phyloP scores from a whole-genome alignment of 129 eudicot genomes.

The Chrysanthemum makinoi region DNA sequence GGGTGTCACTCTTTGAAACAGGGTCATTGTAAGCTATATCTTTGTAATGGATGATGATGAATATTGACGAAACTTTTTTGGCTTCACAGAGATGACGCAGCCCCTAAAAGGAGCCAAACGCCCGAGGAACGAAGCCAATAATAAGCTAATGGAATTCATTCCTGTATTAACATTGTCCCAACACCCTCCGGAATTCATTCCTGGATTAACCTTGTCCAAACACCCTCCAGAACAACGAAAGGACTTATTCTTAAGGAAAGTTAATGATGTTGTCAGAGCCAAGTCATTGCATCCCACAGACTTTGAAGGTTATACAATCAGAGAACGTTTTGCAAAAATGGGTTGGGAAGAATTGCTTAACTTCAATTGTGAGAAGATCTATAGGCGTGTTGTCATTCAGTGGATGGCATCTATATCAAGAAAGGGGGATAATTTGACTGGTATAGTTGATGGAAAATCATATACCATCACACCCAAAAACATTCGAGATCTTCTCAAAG shows the following conservation, averaged over 20 bases:
- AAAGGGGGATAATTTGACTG: slow-evolving; percentile 10
- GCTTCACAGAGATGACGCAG: too few relatives aligned
- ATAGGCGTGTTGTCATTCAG: slow-evolving; percentile 4
- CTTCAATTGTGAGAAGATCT: slow-evolving; percentile 3
- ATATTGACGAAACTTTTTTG: too few relatives aligned
- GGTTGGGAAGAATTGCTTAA: slow-evolving; percentile 18
- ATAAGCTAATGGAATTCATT: neutral
- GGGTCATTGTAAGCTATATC: neutral
- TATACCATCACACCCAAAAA: slow-evolving; percentile 3
- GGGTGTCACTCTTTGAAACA: neutral
- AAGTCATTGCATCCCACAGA: slow-evolving; percentile 8
- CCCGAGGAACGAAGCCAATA: too few relatives aligned
- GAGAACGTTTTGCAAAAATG: slow-evolving; percentile 13
- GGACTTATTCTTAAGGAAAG: neutral
- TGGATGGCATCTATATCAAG: neutral
- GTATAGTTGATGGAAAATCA: slow-evolving; percentile 5
- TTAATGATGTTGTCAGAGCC: neutral
- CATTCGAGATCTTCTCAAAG: slow-evolving; percentile 4
- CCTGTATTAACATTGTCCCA: neutral
- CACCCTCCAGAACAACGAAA: neutral
- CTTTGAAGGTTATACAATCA: slow-evolving; percentile 12
- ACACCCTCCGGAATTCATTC: neutral
- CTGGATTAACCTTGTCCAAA: neutral
- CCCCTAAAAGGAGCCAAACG: too few relatives aligned
- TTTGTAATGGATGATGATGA: too few relatives aligned